These are phyloP conservation scores for Lactifluus pinguis DNA, from an alignment of 768 basidiomycete species.

Conservation along the genomic window DNA sequence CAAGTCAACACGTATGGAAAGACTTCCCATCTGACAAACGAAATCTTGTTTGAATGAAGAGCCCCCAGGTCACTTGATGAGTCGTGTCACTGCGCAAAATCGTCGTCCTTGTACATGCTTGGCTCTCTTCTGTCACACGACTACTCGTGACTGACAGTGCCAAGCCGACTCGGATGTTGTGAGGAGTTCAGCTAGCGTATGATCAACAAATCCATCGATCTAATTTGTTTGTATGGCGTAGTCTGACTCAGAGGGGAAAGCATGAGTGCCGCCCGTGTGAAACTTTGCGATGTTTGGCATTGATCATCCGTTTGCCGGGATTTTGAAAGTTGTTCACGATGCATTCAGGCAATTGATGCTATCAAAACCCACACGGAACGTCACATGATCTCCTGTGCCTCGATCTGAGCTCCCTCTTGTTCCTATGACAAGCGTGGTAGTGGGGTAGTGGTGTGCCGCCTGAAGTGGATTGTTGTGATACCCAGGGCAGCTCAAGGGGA, in stretches of 20 bases:
- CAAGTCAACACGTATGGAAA: background rate
- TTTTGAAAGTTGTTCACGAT: background rate
- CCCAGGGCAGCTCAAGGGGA: background rate
- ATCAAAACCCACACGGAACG: background rate
- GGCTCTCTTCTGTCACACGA: background rate
- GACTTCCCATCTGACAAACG: conserved; percentile 8
- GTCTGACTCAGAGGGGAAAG: background rate
- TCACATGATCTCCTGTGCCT: background rate
- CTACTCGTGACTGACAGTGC: background rate
- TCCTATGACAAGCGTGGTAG: background rate
- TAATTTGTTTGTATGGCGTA: conserved; percentile 4
- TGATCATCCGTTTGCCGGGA: background rate
- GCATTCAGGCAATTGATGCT: background rate
- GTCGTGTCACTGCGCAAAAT: background rate
- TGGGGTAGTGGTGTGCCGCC: background rate
- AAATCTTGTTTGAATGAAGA: conserved; percentile 12
- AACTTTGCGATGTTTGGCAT: background rate
- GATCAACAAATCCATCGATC: background rate
- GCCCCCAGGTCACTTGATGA: conserved; percentile 5
- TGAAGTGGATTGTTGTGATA: background rate
- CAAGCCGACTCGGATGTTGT: background rate
- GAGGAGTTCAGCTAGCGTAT: background rate
- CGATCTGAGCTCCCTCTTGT: background rate
- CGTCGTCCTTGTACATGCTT: background rate
- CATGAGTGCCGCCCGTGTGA: background rate